Evolutionary conservation across 352 stramenopile genomes (phyloP).

Genomic region (Sclerospora graminicola): DNA sequence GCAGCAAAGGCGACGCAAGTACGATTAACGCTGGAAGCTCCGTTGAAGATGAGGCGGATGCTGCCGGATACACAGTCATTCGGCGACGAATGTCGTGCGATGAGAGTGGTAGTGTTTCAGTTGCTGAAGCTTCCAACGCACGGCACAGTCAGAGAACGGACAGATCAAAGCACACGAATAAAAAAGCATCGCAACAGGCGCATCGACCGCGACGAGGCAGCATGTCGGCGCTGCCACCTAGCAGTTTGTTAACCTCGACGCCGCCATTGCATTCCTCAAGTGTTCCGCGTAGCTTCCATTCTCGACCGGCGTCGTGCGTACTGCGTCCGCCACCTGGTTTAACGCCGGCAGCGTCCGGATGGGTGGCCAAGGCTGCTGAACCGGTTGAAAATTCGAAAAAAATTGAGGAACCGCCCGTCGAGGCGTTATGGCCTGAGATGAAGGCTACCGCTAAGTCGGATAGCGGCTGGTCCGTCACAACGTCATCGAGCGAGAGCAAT

Average conservation of each 20-base stretch:
- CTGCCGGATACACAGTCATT: slow-evolving; percentile 48
- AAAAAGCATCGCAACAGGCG: slow-evolving; percentile 7
- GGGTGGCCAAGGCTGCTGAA: slow-evolving; percentile 20
- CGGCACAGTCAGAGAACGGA: slow-evolving; percentile 11
- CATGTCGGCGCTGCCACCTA: slow-evolving; percentile 7
- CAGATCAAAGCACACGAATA: slow-evolving; percentile 4
- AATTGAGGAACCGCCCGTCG: slow-evolving; percentile 22
- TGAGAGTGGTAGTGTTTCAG: slow-evolving; percentile 4
- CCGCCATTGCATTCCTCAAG: slow-evolving; percentile 6
- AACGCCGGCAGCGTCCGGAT: slow-evolving; percentile 18
- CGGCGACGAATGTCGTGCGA: slow-evolving; percentile 25
- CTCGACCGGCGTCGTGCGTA: slow-evolving; percentile 1
- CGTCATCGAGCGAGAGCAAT: background rate
- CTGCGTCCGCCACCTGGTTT: slow-evolving; percentile 13
- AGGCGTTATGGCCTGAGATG: slow-evolving; percentile 22
- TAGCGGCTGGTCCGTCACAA: slow-evolving; percentile 11
- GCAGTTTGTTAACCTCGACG: slow-evolving; percentile 8
- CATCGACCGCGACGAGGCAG: slow-evolving; percentile 12
- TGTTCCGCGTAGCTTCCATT: slow-evolving; percentile 16
- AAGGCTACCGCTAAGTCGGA: slow-evolving; percentile 8
- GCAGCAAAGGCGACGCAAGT: slow-evolving; percentile 5
- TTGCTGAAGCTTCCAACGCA: background rate
- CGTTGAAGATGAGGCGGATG: slow-evolving; percentile 19
- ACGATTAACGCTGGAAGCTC: background rate
- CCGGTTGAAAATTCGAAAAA: slow-evolving; percentile 12